phyloP scores from a whole-genome alignment of 1,284 basidiomycete genomes.

The Sanghuangporus weigelae region DNA sequence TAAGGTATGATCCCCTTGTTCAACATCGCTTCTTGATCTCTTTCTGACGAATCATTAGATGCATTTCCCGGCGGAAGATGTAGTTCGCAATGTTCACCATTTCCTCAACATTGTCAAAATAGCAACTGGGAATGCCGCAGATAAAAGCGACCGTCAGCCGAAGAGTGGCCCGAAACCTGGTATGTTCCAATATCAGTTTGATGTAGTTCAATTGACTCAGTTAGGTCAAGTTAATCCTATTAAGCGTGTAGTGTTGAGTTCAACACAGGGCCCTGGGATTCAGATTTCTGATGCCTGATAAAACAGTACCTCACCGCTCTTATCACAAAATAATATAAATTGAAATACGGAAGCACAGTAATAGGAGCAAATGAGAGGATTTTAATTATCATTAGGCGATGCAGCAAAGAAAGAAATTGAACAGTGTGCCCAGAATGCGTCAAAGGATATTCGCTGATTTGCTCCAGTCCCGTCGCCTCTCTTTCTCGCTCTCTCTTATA shows the following conservation, averaged over 20 bases:
- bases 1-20: slow-evolving; percentile 38
- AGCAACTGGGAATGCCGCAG: slow-evolving; percentile 61
- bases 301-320: neutral
- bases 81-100: slow-evolving; percentile 75
- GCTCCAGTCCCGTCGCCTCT: neutral
- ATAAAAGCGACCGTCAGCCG: slow-evolving; percentile 29
- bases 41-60: slow-evolving; percentile 40
- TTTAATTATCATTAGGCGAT: neutral
- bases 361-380: neutral
- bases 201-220: neutral
- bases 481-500: slow-evolving; percentile 11
- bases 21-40: neutral
- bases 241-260: slow-evolving; percentile 74
- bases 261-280: slow-evolving; percentile 83
- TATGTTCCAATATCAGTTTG: neutral
- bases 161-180: slow-evolving; percentile 23
- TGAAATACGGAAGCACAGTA: neutral
- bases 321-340: neutral
- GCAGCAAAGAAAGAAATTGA: neutral
- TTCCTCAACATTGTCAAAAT: slow-evolving; percentile 77
- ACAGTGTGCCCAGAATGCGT: neutral
- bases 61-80: slow-evolving; percentile 68
- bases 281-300: slow-evolving; percentile 49
- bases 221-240: slow-evolving; percentile 56
- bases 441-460: neutral